Conservation (phyloP, 129 eudicot species). For the Arctium minus region DNA sequence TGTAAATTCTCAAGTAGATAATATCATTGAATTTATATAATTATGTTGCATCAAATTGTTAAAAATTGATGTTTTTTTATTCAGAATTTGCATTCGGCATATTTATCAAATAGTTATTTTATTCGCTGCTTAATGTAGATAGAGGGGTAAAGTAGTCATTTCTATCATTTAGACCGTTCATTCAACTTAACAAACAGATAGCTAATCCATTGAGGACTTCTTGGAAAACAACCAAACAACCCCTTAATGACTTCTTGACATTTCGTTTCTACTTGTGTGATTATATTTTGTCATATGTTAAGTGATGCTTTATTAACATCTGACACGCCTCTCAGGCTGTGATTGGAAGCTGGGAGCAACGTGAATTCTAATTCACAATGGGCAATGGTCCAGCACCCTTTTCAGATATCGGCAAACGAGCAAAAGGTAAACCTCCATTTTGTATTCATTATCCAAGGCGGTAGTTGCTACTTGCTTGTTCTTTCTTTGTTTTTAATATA, state of each 20-base stretch:
- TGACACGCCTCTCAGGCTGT: constrained; percentile 27
- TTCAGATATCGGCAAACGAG: constrained; percentile 76
- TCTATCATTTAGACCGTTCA: too few species aligned
- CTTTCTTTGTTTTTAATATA: neutral
- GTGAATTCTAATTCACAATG: constrained; percentile 29
- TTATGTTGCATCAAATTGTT: too few species aligned
- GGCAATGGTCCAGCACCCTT: constrained; percentile 75
- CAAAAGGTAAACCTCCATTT: constrained; percentile 48
- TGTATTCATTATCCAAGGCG: neutral
- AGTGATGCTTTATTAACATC: constrained; percentile 7
- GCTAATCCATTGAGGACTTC: neutral
- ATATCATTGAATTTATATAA: too few species aligned
- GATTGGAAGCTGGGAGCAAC: constrained; percentile 25
- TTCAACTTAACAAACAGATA: too few species aligned
- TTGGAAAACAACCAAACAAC: neutral
- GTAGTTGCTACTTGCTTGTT: neutral
- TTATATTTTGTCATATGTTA: neutral
- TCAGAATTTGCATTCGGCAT: too few species aligned
- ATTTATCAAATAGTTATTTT: too few species aligned
- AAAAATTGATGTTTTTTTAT: too few species aligned
- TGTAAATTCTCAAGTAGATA: too few species aligned
- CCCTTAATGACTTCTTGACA: neutral
- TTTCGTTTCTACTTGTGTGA: constrained; percentile 13
- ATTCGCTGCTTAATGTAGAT: too few species aligned
- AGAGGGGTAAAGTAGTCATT: too few species aligned